These are phyloP conservation scores for Glycine latifolia DNA, from an alignment of 306 rosid genomes.

Conservation along the genomic window DNA sequence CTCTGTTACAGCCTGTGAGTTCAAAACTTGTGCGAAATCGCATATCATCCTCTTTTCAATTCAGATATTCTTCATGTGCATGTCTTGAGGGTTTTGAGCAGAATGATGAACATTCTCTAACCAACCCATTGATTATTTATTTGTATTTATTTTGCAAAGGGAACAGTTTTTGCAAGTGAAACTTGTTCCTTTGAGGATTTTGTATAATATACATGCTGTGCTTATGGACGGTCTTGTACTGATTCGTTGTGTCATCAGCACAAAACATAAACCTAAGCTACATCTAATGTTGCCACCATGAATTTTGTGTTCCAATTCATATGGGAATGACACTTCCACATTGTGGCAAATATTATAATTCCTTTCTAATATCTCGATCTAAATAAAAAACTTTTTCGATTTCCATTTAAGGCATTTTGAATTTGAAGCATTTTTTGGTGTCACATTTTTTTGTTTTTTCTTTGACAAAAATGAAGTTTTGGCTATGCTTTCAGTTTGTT, in stretches of 20 bases:
- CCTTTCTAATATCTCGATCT: neutral
- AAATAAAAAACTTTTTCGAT: neutral
- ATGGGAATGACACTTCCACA: constrained; percentile 18
- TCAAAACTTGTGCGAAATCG: constrained; percentile 78
- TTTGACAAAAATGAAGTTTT: neutral
- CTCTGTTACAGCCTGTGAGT: constrained; percentile 52
- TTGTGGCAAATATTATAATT: constrained; percentile 49
- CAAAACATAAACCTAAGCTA: constrained; percentile 79
- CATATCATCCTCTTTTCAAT: constrained; percentile 35
- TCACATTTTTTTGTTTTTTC: neutral
- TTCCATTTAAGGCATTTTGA: neutral
- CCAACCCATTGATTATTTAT: neutral
- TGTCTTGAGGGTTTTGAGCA: constrained; percentile 46
- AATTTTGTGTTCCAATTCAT: constrained; percentile 23
- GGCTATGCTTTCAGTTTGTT: neutral
- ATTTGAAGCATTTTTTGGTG: neutral
- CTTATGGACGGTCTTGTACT: constrained; percentile 80
- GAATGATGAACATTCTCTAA: constrained; percentile 58
- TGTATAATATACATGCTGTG: constrained; percentile 27
- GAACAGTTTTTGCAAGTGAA: neutral
- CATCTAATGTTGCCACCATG: constrained; percentile 50
- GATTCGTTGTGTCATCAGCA: constrained; percentile 53
- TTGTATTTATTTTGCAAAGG: neutral
- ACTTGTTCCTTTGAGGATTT: neutral
- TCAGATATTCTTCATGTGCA: constrained; percentile 46